Evolutionary conservation across 2,329 filamentous ascomycete species (phyloP).

Genomic region (Fusarium coicis): DNA sequence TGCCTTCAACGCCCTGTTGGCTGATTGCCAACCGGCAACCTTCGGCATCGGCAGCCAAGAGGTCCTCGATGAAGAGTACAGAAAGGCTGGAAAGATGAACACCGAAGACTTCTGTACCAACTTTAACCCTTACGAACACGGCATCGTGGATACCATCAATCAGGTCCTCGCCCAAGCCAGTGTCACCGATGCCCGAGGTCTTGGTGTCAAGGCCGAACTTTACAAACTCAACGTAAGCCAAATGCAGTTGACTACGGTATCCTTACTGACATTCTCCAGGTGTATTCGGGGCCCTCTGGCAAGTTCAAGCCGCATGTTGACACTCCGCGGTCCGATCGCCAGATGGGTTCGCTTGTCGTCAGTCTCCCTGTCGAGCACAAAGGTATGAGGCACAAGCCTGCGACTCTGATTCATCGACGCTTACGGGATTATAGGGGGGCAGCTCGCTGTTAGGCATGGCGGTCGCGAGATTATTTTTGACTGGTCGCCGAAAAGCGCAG

Average conservation of each 20-base stretch:
- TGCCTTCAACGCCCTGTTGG: neutral
- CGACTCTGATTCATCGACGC: neutral
- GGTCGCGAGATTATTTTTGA: slow-evolving; percentile 52
- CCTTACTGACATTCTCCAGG: slow-evolving; percentile 41
- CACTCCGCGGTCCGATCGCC: slow-evolving; percentile 58
- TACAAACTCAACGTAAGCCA: slow-evolving; percentile 65
- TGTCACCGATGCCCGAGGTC: neutral
- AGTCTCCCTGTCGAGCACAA: slow-evolving; percentile 54
- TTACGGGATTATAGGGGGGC: slow-evolving; percentile 48
- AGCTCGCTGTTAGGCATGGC: slow-evolving; percentile 55
- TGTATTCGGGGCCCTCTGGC: slow-evolving; percentile 63
- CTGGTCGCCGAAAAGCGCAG: slow-evolving; percentile 47
- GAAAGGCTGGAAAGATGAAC: slow-evolving; percentile 65
- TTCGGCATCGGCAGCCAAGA: slow-evolving; percentile 59
- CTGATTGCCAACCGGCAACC: slow-evolving; percentile 53
- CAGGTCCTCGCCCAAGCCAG: slow-evolving; percentile 55
- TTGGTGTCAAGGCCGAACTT: slow-evolving; percentile 61
- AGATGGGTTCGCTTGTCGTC: slow-evolving; percentile 66
- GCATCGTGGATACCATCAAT: slow-evolving; percentile 62
- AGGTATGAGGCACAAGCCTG: neutral
- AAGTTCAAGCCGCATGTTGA: slow-evolving; percentile 64
- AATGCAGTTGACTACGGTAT: fast-evolving
- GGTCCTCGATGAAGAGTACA: slow-evolving; percentile 62
- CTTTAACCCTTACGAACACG: slow-evolving; percentile 62
- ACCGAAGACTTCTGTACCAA: slow-evolving; percentile 55